A percentile compares a stretch with the other conserved stretches of the same genome.
phyloP scores from a whole-genome alignment of 2,329 filamentous ascomycete genomes.

The Epichloe sylvatica region DNA sequence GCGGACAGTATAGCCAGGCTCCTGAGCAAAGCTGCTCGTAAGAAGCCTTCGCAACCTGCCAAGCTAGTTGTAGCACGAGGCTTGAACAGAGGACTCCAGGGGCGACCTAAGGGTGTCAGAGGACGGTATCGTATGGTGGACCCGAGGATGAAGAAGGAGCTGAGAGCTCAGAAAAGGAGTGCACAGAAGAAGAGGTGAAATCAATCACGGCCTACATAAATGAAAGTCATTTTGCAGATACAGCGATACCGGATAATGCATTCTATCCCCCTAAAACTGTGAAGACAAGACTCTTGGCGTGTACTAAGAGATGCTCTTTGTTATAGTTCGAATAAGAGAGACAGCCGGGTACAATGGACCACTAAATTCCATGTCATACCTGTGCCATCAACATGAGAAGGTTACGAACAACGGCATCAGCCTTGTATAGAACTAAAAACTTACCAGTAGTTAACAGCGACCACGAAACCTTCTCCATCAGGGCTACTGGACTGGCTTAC shows the following conservation, averaged over 20 bases:
- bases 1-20: conserved; percentile 68
- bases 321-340: conserved; percentile 36
- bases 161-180: conserved; percentile 68
- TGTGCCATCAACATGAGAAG: conserved; percentile 15
- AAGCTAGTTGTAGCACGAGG: conserved; percentile 83
- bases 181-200: conserved; percentile 42
- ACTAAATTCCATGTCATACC: conserved; percentile 69
- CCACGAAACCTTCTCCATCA: conserved; percentile 59
- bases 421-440: conserved; percentile 7
- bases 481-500: conserved; percentile 55
- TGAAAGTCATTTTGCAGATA: not conserved
- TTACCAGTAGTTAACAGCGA: conserved; percentile 72
- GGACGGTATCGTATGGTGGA: conserved; percentile 97
- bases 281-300: not conserved
- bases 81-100: conserved; percentile 69
- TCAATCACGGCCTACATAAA: not conserved
- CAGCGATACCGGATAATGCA: not conserved
- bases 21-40: conserved; percentile 68
- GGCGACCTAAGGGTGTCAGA: conserved; percentile 81
- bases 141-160: conserved; percentile 89
- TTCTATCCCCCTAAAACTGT: not conserved
- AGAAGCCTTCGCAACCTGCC: conserved; percentile 71
- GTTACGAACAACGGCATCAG: not conserved
- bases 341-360: conserved; percentile 52
- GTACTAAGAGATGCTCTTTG: not conserved